Conservation (phyloP, 2,329 filamentous ascomycete species). For the Aspergillus udagawae region DNA sequence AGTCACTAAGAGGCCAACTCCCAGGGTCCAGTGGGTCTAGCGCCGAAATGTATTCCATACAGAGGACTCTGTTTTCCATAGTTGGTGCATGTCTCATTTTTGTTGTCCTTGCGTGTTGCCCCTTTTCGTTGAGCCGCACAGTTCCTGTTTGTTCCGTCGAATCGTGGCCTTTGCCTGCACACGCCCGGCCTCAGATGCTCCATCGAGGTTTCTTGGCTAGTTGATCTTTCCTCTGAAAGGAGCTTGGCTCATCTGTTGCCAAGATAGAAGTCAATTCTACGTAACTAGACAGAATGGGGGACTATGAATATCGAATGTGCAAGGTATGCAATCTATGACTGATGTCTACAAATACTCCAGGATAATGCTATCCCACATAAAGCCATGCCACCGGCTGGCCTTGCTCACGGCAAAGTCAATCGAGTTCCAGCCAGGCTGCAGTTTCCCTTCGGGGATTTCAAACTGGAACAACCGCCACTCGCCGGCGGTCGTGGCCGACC, state of each 20-base stretch:
- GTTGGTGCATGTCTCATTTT: too few relatives aligned
- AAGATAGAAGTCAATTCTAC: neutral
- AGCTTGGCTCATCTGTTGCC: too few relatives aligned
- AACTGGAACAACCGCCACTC: slow-evolving; percentile 49
- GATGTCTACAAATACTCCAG: slow-evolving; percentile 24
- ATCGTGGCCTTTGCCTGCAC: too few relatives aligned
- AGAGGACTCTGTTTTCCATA: too few relatives aligned
- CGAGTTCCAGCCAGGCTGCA: slow-evolving; percentile 33
- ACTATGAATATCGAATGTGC: too few relatives aligned
- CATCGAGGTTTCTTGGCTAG: neutral
- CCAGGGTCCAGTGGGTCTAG: neutral
- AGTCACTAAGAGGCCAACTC: neutral
- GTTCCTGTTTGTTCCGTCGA: neutral
- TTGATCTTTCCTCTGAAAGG: neutral
- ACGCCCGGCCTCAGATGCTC: too few relatives aligned
- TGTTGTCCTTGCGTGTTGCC: neutral
- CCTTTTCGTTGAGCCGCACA: neutral
- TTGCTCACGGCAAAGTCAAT: slow-evolving; percentile 36
- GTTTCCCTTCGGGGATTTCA: slow-evolving; percentile 21
- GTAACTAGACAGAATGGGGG: too few relatives aligned
- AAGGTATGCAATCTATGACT: too few relatives aligned
- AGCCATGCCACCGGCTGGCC: slow-evolving; percentile 37
- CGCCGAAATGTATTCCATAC: too few relatives aligned
- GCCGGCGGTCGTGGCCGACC: slow-evolving; percentile 45
- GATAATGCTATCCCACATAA: slow-evolving; percentile 42